Base-by-base conservation (phyloP, 129 eudicot genomes). In the Oenanthe sinensis region DNA sequence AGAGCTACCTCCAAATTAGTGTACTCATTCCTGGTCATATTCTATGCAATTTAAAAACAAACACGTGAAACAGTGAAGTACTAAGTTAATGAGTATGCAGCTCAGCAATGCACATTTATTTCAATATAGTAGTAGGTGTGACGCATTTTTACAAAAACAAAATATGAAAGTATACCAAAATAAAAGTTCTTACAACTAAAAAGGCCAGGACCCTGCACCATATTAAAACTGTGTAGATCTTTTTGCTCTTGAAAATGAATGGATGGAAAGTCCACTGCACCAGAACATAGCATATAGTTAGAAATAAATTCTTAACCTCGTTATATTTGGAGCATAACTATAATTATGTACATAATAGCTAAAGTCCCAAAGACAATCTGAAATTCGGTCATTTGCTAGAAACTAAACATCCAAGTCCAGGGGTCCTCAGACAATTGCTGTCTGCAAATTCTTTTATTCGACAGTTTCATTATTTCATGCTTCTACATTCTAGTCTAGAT, bases 231-330 rank as follows among this genome's bases (percentile, higher is more conserved):
- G 97, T 94, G 89, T 94, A 94, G 84, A 94, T 90, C 85, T 90
- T 94, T 85, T 94, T 94, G 87, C 85, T 91, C 87, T 94, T 94
- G 83, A 88, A 77, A 81, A 94, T 82, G 83, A 94, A 94, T 67
- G 97, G 98, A 87, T 90, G 93, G 85, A 94, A 94, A 79, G 97
- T 91, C 98, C 98, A 94, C 97, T 96, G 90, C 89, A 85, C 60
- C 80, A 85, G 9, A 79, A 81, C 52, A 85, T 62, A 75, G 37
- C 26, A 12, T 30, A 8, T 72, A 43, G 3, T 72, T 72, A 72
- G 54, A 72, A 43, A 28, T 8, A 40, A 4, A 71, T 71, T 14
- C 47, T 20, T 60, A 73, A 20, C 37, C 52, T 44, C 76, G 5
- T 44, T 9, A 73, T n/a, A 26, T 11, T 0, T n/a, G 37, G 33